Evolutionary conservation across 208 protist species (phyloP).

Genomic region (Naegleria lovaniensis): DNA sequence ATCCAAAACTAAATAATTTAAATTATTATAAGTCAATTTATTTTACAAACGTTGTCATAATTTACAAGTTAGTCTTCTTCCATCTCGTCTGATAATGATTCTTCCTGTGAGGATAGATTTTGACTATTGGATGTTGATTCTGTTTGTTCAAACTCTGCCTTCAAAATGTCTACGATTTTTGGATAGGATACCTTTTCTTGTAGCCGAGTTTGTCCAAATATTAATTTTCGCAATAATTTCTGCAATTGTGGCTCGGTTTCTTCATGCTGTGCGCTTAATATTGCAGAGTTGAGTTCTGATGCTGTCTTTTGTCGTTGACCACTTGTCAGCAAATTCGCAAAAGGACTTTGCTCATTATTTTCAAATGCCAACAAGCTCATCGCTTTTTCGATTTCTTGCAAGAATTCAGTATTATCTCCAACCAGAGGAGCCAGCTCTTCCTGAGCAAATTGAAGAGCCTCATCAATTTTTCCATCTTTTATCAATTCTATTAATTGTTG

Average conservation of each 20-base stretch:
- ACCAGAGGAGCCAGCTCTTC: slow-evolving; percentile 53
- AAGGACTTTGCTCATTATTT: background rate
- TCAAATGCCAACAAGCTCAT: slow-evolving; percentile 64
- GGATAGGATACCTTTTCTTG: slow-evolving; percentile 40
- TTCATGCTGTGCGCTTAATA: slow-evolving; percentile 54
- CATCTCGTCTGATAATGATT: background rate
- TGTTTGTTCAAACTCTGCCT: background rate
- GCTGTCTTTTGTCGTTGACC: slow-evolving; percentile 60
- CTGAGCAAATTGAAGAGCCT: slow-evolving; percentile 61
- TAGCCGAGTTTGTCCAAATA: slow-evolving; percentile 49
- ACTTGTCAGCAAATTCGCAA: slow-evolving; percentile 42
- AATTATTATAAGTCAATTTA: no score
- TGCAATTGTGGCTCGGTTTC: slow-evolving; percentile 58
- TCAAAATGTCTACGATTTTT: slow-evolving; percentile 34
- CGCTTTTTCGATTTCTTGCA: slow-evolving; percentile 61
- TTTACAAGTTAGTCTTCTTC: background rate
- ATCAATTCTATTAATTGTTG: slow-evolving; percentile 72
- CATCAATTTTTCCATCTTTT: slow-evolving; percentile 44
- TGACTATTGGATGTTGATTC: background rate
- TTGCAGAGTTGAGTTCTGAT: slow-evolving; percentile 60
- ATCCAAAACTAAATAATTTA: no score
- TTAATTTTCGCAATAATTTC: slow-evolving; percentile 49
- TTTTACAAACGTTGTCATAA: no score
- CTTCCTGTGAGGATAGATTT: background rate
- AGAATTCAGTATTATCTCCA: slow-evolving; percentile 58